Evolutionary conservation across 169 alveolate genomes (phyloP).

Genomic region (Eimeria necatrix): DNA sequence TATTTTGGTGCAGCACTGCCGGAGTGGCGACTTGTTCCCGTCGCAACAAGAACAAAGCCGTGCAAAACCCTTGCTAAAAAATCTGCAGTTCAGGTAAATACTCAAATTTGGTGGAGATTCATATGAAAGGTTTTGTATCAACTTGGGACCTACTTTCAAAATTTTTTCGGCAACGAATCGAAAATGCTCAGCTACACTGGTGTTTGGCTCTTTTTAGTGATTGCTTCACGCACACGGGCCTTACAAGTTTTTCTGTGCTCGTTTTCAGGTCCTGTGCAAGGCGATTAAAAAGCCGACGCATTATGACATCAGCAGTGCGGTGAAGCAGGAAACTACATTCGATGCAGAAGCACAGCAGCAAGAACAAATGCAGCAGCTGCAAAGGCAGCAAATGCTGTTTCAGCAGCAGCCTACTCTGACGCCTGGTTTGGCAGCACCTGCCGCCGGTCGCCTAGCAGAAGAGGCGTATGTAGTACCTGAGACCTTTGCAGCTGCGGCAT

Average conservation of each 20-base stretch:
- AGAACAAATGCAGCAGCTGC: conserved; percentile 55
- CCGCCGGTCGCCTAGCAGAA: conserved; percentile 27
- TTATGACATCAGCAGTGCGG: conserved; percentile 63
- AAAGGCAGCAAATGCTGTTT: conserved; percentile 63
- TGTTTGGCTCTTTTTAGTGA: not conserved
- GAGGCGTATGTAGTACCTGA: conserved; percentile 28
- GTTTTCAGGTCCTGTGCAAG: conserved; percentile 60
- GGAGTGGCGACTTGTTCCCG: conserved; percentile 72
- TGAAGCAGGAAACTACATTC: conserved; percentile 68
- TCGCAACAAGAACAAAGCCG: conserved; percentile 71
- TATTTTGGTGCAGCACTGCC: conserved; percentile 61
- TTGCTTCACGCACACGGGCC: not conserved
- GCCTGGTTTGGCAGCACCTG: not conserved
- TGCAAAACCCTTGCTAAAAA: conserved; percentile 70
- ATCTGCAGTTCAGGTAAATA: conserved; percentile 62
- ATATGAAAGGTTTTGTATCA: too few species aligned
- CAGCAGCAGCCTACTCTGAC: conserved; percentile 17
- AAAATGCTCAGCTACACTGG: not conserved
- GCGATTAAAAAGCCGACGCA: conserved; percentile 67
- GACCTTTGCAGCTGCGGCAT: conserved; percentile 69
- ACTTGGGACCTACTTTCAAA: not conserved
- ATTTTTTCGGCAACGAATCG: not conserved
- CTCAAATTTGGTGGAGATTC: not conserved
- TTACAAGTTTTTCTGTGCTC: not conserved
- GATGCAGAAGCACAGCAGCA: conserved; percentile 71